Evolutionary conservation across 345 rosid species (phyloP), one percentile per base, ranked within the genome.

Genomic region (Ceriops decandra): DNA sequence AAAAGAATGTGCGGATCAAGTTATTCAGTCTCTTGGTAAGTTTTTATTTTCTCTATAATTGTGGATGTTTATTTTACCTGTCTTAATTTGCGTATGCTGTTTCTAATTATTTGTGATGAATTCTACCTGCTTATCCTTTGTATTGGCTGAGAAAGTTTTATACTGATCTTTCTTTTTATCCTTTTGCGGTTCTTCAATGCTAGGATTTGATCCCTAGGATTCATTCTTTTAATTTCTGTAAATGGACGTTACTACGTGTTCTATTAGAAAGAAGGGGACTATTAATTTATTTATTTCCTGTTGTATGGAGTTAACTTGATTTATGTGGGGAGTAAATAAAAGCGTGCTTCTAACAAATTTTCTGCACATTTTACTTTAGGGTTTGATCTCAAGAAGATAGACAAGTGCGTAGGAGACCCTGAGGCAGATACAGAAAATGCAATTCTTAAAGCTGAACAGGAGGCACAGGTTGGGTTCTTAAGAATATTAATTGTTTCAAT

Each of bases 391-490:
- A 77, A 84, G 84, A 82, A 93, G 85, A 80, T 90, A 51, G 86
- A 88, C 46, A 67, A 84, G 52, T 93, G 98, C 69, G 70, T 93
- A 13, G 98, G 98, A 67, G 89, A 90, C 74, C 63, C 89, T 28
- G 80, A 85, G 27, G 92, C 93, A 47, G 84, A 90, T 73, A 80
- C 72, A 68, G 93, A 88, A 52, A 88, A 93, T 66, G 74, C 86
- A 53, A 82, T 90, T 65, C 95, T 93, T 72, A 86, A 83, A 81
- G 84, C 86, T 70, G 96, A 93, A 68, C 98, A 93, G 75, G 92
- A 87, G 66, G 79, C 91, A 28, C 98, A 92, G 91, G 98, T 92
- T 57, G 27, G 76, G 42, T 64, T 57, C 42, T 3, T 42, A 38
- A 38, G 51, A 26, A 63, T 22, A 46, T 11, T 31, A n/a, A 10